These are phyloP conservation scores for Pythium rhizo-oryzae DNA, from an alignment of 352 stramenopile species.

Conservation along the genomic window DNA sequence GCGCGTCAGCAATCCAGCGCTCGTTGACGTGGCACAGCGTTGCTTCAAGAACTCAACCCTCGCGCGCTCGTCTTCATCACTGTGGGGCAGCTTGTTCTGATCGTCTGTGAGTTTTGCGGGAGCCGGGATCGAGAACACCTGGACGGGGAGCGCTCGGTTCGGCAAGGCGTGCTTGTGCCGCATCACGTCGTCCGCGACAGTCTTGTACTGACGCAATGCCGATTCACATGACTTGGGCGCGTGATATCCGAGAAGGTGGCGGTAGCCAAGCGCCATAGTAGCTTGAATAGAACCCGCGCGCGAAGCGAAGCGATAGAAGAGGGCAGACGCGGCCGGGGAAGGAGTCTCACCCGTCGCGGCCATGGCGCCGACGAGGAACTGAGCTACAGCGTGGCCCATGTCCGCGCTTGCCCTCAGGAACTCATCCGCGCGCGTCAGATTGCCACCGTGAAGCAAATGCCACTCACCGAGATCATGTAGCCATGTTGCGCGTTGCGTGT, in stretches of 20 bases:
- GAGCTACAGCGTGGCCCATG: slow-evolving; percentile 28
- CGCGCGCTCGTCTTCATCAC: slow-evolving; percentile 38
- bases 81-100: slow-evolving; percentile 25
- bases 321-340: slow-evolving; percentile 25
- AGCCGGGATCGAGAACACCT: slow-evolving; percentile 43
- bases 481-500: slow-evolving; percentile 30
- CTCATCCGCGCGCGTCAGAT: slow-evolving; percentile 26
- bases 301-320: slow-evolving; percentile 71
- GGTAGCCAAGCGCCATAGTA: slow-evolving; percentile 75
- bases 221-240: slow-evolving; percentile 52
- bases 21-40: slow-evolving; percentile 30
- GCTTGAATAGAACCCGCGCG: slow-evolving; percentile 40
- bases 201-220: slow-evolving; percentile 77
- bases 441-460: slow-evolving; percentile 33
- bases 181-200: slow-evolving; percentile 58
- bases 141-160: slow-evolving; percentile 30
- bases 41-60: slow-evolving; percentile 57
- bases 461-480: slow-evolving; percentile 46
- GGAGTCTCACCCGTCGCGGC: slow-evolving; percentile 32
- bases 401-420: slow-evolving; percentile 52
- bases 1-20: slow-evolving; percentile 39
- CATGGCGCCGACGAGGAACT: slow-evolving; percentile 36
- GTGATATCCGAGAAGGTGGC: slow-evolving; percentile 56
- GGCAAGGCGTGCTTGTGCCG: slow-evolving; percentile 19
- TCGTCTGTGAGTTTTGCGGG: slow-evolving; percentile 43